A percentile compares a stretch with the other conserved stretches of the same genome.
phyloP scores from a whole-genome alignment of 2,329 filamentous ascomycete species.

The Fusarium redolens region DNA sequence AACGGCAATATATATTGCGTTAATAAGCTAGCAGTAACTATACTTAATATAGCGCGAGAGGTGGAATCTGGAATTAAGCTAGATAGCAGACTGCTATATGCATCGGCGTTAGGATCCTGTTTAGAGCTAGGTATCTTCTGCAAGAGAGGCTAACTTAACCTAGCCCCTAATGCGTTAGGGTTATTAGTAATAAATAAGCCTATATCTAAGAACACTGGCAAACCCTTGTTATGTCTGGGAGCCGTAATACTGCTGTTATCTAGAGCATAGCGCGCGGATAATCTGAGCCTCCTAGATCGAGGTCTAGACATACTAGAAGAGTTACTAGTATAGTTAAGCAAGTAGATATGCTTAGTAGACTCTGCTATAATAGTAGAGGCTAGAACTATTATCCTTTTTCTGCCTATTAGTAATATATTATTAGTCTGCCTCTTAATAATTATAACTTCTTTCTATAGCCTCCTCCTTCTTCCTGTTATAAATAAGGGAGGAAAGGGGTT shows the following conservation, averaged over 20 bases:
- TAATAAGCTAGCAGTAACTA: too few relatives aligned
- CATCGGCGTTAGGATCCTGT: too few relatives aligned
- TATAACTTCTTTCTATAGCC: background rate
- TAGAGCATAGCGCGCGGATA: background rate
- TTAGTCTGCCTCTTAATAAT: background rate
- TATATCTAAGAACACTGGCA: too few relatives aligned
- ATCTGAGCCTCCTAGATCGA: background rate
- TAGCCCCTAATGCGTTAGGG: too few relatives aligned
- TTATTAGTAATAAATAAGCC: background rate
- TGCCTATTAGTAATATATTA: background rate
- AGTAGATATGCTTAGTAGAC: background rate
- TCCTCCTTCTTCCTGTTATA: background rate
- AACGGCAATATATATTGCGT: too few relatives aligned
- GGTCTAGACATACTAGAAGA: background rate
- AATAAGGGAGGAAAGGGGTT: background rate
- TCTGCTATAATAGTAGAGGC: background rate
- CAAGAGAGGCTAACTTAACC: too few relatives aligned
- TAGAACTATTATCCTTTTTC: background rate
- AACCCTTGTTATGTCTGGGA: background rate
- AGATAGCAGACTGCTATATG: too few relatives aligned
- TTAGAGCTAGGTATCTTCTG: too few relatives aligned
- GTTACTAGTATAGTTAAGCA: background rate
- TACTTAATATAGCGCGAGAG: too few relatives aligned
- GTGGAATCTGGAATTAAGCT: too few relatives aligned
- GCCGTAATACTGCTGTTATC: background rate